Evolutionary conservation across 1,139 yeast genomes (phyloP).

Genomic region (Lodderomyces elongisporus): DNA sequence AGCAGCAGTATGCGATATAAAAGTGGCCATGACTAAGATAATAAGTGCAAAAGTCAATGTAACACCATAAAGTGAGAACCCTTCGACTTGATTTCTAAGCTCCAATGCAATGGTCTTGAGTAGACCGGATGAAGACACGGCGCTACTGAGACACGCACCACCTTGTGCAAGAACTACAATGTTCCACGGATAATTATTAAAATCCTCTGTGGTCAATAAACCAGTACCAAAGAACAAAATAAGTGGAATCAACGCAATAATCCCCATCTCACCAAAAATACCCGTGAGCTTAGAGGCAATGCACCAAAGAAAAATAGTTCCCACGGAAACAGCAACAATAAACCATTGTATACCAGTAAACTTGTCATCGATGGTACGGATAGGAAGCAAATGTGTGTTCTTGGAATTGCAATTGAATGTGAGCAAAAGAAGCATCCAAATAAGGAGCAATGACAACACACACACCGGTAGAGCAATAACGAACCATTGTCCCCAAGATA

Average conservation of each 20-base stretch:
- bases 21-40: conserved; percentile 65
- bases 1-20: conserved; percentile 74
- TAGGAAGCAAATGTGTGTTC: conserved; percentile 41
- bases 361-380: conserved; percentile 55
- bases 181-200: conserved; percentile 73
- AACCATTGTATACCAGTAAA: conserved; percentile 63
- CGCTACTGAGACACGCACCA: conserved; percentile 70
- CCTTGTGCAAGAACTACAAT: conserved; percentile 77
- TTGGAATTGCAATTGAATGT: conserved; percentile 49
- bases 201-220: conserved; percentile 56
- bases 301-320: conserved; percentile 70
- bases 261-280: conserved; percentile 66
- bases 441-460: conserved; percentile 44
- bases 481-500: conserved; percentile 78
- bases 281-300: conserved; percentile 52
- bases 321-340: conserved; percentile 45
- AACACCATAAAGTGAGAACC: conserved; percentile 55
- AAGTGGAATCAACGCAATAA: conserved; percentile 63
- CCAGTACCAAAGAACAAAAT: conserved; percentile 70
- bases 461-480: conserved; percentile 65
- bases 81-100: conserved; percentile 51
- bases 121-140: conserved; percentile 68
- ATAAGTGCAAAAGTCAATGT: conserved; percentile 62
- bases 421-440: conserved; percentile 54
- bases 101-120: conserved; percentile 57